Conservation (phyloP, 306 rosid species). For the Ammopiptanthus mongolicus region DNA sequence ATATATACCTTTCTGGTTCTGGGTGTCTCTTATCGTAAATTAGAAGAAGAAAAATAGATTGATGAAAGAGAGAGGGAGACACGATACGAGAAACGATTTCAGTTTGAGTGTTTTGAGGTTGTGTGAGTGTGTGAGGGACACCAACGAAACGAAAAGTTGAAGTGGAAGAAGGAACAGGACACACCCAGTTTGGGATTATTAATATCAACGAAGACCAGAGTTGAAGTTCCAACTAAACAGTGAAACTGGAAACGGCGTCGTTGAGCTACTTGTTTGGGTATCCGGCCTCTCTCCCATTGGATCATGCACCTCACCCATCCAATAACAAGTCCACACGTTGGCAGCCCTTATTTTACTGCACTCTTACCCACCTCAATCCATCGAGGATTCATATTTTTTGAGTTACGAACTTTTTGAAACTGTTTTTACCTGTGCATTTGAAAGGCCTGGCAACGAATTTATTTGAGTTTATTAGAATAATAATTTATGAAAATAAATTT, state of each 20-base stretch:
- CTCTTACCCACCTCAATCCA: too few relatives aligned
- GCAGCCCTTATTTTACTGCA: not conserved
- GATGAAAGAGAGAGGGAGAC: too few relatives aligned
- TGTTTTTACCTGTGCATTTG: too few relatives aligned
- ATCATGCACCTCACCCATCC: not conserved
- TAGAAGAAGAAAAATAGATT: not conserved
- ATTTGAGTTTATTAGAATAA: too few relatives aligned
- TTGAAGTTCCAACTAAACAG: not conserved
- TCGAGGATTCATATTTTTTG: too few relatives aligned
- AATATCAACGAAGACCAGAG: not conserved
- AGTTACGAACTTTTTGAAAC: too few relatives aligned
- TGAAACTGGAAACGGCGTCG: slow-evolving; percentile 28
- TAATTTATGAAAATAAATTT: too few relatives aligned
- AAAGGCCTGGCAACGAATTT: too few relatives aligned
- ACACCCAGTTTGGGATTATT: not conserved
- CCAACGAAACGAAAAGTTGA: not conserved
- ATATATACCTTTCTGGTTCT: not conserved
- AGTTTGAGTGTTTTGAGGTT: not conserved
- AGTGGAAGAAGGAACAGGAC: not conserved
- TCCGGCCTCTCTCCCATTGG: slow-evolving; percentile 9
- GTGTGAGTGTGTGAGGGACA: not conserved
- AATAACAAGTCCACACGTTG: not conserved
- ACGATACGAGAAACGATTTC: not conserved
- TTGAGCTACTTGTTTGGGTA: not conserved
- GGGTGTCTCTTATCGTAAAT: not conserved